Evolutionary conservation across 2,329 filamentous ascomycete species (phyloP).

Genomic region (Coniochaeta pulveracea): DNA sequence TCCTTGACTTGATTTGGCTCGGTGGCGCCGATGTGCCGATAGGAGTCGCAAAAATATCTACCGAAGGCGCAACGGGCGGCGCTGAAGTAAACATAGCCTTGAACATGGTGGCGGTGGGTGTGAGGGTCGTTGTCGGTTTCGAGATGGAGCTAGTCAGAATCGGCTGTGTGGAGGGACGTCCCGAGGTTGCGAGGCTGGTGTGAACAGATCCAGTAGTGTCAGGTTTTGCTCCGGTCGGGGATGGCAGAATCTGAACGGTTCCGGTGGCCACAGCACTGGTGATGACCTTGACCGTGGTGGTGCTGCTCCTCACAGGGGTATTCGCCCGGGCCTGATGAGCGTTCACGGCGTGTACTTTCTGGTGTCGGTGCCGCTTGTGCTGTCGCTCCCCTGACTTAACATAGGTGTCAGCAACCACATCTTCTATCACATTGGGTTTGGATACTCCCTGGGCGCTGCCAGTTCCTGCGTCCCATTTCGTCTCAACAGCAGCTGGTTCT

Average conservation of each 20-base stretch:
- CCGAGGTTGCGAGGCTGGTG: conserved; percentile 17
- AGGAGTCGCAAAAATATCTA: conserved; percentile 44
- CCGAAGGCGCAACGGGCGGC: conserved; percentile 16
- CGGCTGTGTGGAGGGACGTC: conserved; percentile 12
- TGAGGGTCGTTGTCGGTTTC: conserved; percentile 21
- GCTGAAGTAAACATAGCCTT: conserved; percentile 8
- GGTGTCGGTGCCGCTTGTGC: background rate
- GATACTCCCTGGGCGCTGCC: too few species aligned
- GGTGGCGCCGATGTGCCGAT: conserved; percentile 42
- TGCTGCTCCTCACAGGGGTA: conserved; percentile 4
- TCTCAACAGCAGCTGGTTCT: too few species aligned
- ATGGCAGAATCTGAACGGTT: conserved; percentile 22
- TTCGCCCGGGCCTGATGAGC: too few species aligned
- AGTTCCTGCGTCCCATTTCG: conserved; percentile 3
- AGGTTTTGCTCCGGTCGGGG: conserved; percentile 14
- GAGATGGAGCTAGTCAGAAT: conserved; percentile 20
- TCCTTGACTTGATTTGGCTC: conserved; percentile 29
- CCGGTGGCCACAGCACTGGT: conserved; percentile 18
- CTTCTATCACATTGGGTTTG: too few species aligned
- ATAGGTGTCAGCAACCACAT: too few species aligned
- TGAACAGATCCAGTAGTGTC: conserved; percentile 21
- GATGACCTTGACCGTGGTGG: conserved; percentile 16
- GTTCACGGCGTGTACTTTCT: too few species aligned
- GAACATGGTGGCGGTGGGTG: conserved; percentile 12
- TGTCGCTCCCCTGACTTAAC: background rate